Evolutionary conservation across 805 yeast species (phyloP), one percentile per base, ranked within the genome.

Genomic region (Kockiozyma suomiensis): DNA sequence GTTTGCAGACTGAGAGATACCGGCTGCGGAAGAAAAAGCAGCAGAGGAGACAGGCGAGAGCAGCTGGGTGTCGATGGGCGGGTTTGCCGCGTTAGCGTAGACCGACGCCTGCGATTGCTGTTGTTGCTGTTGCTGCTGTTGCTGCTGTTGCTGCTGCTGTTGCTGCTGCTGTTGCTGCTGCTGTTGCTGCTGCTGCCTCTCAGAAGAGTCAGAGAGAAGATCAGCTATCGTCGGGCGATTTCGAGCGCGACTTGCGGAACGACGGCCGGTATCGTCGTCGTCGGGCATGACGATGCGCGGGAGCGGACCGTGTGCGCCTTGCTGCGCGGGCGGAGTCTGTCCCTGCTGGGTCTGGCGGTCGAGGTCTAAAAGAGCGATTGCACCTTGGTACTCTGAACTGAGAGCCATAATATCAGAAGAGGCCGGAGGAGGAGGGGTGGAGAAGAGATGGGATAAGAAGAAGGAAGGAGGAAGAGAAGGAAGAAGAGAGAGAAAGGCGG

Each of bases 321-420:
- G 61, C 42, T 46, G 50, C 40, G 43, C 41, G 38, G 32, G 21
- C 28, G 47, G 54, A 21, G 30, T 19, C 43, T 43, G 51, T 7
- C 32, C 38, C 21, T 42, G 58, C 48, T 40, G 61, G 30, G 35
- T 48, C 47, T 50, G 63, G 37, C 65, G 56, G 58, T 62, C 67
- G 45, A 66, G 66, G 45, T 66, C 67, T 7, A 66, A 66, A 37
- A 66, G 45, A 17, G 69, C 68, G 50, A 66, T 66, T 17, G 69
- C 69, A 23, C 69, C 69, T 47, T 64, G 69, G 59, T 66, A 64
- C 53, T 66, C 66, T 53, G 54, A 52, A 53, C 55, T 37, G n/a
- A 49, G 65, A 28, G 65, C 64, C 62, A 56, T 57, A 21, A 37
- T 17, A 33, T 33, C 19, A 46, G 35, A 46, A n/a, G n/a, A n/a